Evolutionary conservation across 2,329 filamentous ascomycete species (phyloP).

Genomic region (Fusarium sp.): DNA sequence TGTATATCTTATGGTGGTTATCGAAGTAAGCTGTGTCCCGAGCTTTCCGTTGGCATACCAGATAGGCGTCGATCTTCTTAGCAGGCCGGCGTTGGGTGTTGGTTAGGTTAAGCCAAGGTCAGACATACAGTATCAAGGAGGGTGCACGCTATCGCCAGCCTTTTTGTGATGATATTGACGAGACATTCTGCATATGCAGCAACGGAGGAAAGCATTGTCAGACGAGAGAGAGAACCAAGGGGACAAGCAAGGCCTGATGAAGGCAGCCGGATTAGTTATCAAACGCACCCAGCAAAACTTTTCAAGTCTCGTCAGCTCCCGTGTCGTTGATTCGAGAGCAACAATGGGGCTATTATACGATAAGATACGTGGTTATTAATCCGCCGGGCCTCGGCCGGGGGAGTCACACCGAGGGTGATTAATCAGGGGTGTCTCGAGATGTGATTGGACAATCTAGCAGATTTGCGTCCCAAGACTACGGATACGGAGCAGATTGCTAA

Average conservation of each 20-base stretch:
- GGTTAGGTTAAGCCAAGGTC: slow-evolving; percentile 12
- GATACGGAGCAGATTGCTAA: slow-evolving; percentile 39
- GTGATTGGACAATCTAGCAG: slow-evolving; percentile 29
- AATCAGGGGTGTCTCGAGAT: slow-evolving; percentile 23
- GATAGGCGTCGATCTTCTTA: slow-evolving; percentile 14
- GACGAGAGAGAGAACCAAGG: background rate
- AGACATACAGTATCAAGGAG: background rate
- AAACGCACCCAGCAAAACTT: background rate
- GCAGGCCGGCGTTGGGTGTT: slow-evolving; percentile 6
- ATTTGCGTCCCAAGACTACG: slow-evolving; percentile 11
- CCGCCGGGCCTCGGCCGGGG: slow-evolving; percentile 8
- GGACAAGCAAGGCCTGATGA: background rate
- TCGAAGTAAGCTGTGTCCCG: slow-evolving; percentile 34
- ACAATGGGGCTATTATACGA: background rate
- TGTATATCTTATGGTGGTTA: slow-evolving; percentile 14
- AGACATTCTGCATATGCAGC: background rate
- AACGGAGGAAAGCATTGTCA: background rate
- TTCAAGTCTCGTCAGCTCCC: background rate
- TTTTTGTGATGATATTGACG: background rate
- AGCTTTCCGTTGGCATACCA: slow-evolving; percentile 28
- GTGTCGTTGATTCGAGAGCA: background rate
- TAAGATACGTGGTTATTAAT: slow-evolving; percentile 1
- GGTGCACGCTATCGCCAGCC: slow-evolving; percentile 1
- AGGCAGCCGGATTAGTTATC: slow-evolving; percentile 12
- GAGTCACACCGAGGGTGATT: slow-evolving; percentile 41